A percentile compares a stretch with the other conserved stretches of the same genome.
Conservation (phyloP, 495 filamentous ascomycete species). For the Recurvomyces mirabilis region DNA sequence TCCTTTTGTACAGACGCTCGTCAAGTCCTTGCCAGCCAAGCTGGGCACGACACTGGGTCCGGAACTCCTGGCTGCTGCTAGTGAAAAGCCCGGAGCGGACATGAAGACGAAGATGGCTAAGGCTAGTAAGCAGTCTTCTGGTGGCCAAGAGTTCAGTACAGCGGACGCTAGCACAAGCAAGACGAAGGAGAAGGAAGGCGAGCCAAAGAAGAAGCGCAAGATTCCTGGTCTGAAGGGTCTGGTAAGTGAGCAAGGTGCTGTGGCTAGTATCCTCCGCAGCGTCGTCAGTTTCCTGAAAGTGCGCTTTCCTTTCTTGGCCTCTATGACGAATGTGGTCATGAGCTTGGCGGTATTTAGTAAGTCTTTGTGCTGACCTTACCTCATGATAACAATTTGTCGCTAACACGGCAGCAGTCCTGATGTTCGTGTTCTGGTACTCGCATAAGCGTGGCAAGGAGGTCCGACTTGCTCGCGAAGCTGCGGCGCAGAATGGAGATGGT, state of each 20-base stretch:
- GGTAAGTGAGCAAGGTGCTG: conserved; percentile 73
- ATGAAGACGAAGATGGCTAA: conserved; percentile 15
- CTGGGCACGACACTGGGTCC: conserved; percentile 63
- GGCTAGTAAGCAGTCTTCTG: conserved; percentile 7
- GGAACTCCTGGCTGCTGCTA: conserved; percentile 64
- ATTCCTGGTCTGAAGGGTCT: conserved; percentile 62
- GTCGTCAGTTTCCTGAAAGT: conserved; percentile 76
- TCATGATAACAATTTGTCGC: not conserved
- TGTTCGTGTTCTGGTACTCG: conserved; percentile 95
- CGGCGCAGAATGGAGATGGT: conserved; percentile 1
- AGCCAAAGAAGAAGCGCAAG: conserved; percentile 29
- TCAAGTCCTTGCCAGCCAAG: conserved; percentile 74
- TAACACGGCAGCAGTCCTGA: conserved; percentile 46
- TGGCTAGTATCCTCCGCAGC: conserved; percentile 68
- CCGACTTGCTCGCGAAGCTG: conserved; percentile 43
- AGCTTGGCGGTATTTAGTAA: conserved; percentile 72
- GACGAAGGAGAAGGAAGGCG: conserved; percentile 33
- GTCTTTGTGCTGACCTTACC: conserved; percentile 24
- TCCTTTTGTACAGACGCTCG: conserved; percentile 68
- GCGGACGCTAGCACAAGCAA: not conserved
- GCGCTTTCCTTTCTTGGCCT: conserved; percentile 74
- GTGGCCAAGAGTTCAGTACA: too few species aligned
- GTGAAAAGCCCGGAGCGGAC: conserved; percentile 58
- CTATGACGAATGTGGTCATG: conserved; percentile 73
- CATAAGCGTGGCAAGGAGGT: conserved; percentile 84